Conservation (phyloP, 352 stramenopile species). For the Pythium utonaiense region DNA sequence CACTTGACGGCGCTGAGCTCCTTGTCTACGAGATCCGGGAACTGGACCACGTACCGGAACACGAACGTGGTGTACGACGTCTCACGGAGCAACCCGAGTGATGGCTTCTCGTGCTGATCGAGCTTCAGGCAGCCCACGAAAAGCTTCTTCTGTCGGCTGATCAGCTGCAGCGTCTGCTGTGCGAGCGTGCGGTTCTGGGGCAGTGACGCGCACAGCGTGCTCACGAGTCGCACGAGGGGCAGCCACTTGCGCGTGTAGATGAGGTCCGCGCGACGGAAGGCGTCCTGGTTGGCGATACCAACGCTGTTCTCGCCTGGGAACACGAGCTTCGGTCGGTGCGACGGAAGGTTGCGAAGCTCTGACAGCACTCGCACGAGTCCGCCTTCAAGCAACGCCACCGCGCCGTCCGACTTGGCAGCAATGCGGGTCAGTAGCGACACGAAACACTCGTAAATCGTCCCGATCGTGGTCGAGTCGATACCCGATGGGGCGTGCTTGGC, state of each 20-base stretch:
- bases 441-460: constrained; percentile 81
- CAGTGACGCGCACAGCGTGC: constrained; percentile 51
- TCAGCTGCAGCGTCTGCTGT: constrained; percentile 50
- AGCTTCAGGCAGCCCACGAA: constrained; percentile 68
- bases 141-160: constrained; percentile 68
- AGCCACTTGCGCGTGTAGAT: constrained; percentile 81
- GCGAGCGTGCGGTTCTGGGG: constrained; percentile 68
- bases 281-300: constrained; percentile 20
- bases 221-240: constrained; percentile 60
- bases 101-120: constrained; percentile 33
- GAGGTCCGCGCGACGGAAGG: constrained; percentile 55
- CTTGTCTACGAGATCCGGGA: constrained; percentile 63
- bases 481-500: constrained; percentile 42
- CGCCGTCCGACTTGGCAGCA: constrained; percentile 56
- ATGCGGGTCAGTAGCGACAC: constrained; percentile 75
- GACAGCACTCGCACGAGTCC: constrained; percentile 63
- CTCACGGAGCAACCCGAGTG: constrained; percentile 62
- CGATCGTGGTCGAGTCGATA: constrained; percentile 64
- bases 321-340: constrained; percentile 61
- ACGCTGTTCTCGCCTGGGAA: constrained; percentile 30
- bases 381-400: constrained; percentile 64
- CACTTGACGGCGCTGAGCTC: constrained; percentile 57
- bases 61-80: constrained; percentile 75
- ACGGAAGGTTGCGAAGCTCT: constrained; percentile 59
- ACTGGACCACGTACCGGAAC: constrained; percentile 77